phyloP scores from a whole-genome alignment of 2,329 filamentous ascomycete species.

The Paraphaeosphaeria sporulosa region DNA sequence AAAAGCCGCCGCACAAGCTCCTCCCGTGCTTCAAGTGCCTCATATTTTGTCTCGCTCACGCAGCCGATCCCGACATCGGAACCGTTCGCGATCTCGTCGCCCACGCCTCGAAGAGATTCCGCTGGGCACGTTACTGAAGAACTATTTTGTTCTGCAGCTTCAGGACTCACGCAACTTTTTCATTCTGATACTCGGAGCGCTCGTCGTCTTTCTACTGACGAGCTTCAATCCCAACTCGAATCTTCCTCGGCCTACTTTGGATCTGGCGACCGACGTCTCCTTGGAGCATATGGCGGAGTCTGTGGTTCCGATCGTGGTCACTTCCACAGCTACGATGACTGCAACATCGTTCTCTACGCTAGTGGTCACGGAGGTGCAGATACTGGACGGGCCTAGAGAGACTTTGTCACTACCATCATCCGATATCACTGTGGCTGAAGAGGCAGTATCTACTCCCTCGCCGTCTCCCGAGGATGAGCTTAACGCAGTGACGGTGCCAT shows the following conservation, averaged over 20 bases:
- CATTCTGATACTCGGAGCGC: slow-evolving; percentile 55
- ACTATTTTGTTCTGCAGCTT: slow-evolving; percentile 61
- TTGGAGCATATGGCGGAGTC: slow-evolving; percentile 10
- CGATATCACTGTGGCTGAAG: background rate
- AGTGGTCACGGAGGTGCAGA: slow-evolving; percentile 32
- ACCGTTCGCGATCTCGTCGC: slow-evolving; percentile 19
- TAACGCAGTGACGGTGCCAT: background rate
- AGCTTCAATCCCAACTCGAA: slow-evolving; percentile 26
- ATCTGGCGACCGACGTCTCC: background rate
- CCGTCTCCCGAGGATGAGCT: background rate
- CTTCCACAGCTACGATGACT: slow-evolving; percentile 35
- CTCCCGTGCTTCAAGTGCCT: slow-evolving; percentile 9
- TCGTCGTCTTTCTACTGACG: slow-evolving; percentile 53
- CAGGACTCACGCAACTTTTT: slow-evolving; percentile 62
- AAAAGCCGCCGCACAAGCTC: slow-evolving; percentile 9
- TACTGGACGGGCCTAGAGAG: background rate
- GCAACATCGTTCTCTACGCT: slow-evolving; percentile 35
- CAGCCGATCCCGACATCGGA: slow-evolving; percentile 18
- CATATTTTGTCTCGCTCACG: slow-evolving; percentile 16
- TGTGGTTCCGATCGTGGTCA: slow-evolving; percentile 16
- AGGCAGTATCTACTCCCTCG: background rate
- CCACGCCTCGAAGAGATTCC: slow-evolving; percentile 54
- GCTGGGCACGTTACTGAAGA: slow-evolving; percentile 59
- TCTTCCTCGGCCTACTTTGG: slow-evolving; percentile 16
- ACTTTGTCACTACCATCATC: slow-evolving; percentile 1